Evolutionary conservation across 305 asterid genomes (phyloP).

Genomic region (Andrographis paniculata): DNA sequence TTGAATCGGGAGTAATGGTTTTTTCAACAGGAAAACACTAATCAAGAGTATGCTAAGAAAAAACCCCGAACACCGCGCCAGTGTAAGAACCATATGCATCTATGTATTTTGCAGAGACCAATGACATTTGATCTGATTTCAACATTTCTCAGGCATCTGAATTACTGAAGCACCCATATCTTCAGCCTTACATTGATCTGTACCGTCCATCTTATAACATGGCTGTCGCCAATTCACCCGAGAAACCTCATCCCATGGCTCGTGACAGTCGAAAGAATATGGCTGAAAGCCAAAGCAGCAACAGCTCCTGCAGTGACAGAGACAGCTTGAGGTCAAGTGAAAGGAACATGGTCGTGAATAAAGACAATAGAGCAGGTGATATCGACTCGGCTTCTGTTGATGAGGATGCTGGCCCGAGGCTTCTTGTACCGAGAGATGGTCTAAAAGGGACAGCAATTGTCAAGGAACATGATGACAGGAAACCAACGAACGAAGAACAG

Average conservation of each 20-base stretch:
- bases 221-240: slow-evolving; percentile 25
- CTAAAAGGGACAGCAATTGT: slow-evolving; percentile 23
- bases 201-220: slow-evolving; percentile 53
- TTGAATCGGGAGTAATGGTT: not conserved
- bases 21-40: slow-evolving; percentile 68
- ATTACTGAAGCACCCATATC: slow-evolving; percentile 78
- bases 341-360: slow-evolving; percentile 28
- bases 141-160: slow-evolving; percentile 66
- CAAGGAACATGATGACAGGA: slow-evolving; percentile 32
- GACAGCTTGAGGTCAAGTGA: slow-evolving; percentile 58
- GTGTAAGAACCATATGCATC: slow-evolving; percentile 41
- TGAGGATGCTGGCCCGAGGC: slow-evolving; percentile 30
- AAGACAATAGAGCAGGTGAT: slow-evolving; percentile 34
- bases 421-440: slow-evolving; percentile 24
- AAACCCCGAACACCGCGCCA: slow-evolving; percentile 94
- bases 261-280: slow-evolving; percentile 41
- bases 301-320: slow-evolving; percentile 87
- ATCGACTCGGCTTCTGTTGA: slow-evolving; percentile 34
- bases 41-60: slow-evolving; percentile 97
- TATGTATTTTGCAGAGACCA: slow-evolving; percentile 2
- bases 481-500: slow-evolving; percentile 28
- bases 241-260: slow-evolving; percentile 32
- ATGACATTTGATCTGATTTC: slow-evolving; percentile 9
- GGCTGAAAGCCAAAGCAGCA: slow-evolving; percentile 90
- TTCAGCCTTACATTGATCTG: slow-evolving; percentile 69